These are phyloP conservation scores for Claviceps spartinae DNA, from an alignment of 2,329 filamentous ascomycete species.

Conservation along the genomic window DNA sequence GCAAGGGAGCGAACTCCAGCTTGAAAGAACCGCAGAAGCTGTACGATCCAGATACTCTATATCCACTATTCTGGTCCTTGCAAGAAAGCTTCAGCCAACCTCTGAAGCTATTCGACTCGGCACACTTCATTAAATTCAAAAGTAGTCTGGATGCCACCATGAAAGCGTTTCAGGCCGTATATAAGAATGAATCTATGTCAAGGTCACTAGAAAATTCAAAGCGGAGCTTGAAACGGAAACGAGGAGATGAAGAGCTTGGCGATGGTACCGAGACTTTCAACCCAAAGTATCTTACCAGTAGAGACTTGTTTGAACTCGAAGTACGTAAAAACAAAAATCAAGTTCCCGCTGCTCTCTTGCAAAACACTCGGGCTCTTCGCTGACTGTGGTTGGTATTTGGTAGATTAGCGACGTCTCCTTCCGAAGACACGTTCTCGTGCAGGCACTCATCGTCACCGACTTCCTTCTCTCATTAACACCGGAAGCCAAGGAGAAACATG, in stretches of 20 bases:
- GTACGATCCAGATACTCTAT: constrained; percentile 59
- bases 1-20: constrained; percentile 29
- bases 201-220: constrained; percentile 49
- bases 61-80: constrained; percentile 86
- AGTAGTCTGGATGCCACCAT: constrained; percentile 56
- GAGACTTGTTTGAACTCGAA: constrained; percentile 91
- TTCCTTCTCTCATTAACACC: constrained; percentile 85
- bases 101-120: constrained; percentile 60
- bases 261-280: constrained; percentile 52
- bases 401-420: constrained; percentile 90
- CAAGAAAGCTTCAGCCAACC: constrained; percentile 89
- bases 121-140: constrained; percentile 69
- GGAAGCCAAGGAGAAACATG: constrained; percentile 66
- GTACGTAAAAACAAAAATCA: constrained; percentile 27
- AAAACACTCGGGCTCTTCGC: background rate
- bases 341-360: background rate
- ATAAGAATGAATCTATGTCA: constrained; percentile 33
- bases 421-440: constrained; percentile 83
- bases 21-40: constrained; percentile 35
- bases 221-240: constrained; percentile 58
- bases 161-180: constrained; percentile 38
- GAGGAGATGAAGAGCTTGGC: constrained; percentile 38
- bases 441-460: constrained; percentile 86
- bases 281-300: constrained; percentile 95
- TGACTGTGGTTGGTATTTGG: background rate